These are phyloP conservation scores for Linnemannia hyalina DNA, from an alignment of 192 early-diverging fungal genomes.

Conservation along the genomic window DNA sequence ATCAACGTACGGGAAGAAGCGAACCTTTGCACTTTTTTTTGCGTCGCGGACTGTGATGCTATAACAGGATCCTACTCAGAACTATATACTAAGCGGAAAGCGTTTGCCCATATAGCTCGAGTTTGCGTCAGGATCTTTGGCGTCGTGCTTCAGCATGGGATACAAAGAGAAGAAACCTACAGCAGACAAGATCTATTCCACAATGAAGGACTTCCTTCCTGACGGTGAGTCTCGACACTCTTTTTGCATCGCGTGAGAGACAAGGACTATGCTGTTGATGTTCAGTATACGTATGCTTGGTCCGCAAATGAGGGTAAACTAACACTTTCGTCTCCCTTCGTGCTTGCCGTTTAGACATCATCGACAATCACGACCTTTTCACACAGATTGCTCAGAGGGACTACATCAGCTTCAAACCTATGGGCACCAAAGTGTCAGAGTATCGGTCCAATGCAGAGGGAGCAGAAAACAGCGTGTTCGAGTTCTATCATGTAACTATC, in stretches of 20 bases:
- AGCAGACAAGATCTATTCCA: slow-evolving; percentile 75
- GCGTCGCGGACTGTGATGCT: not conserved
- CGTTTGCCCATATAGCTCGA: slow-evolving; percentile 65
- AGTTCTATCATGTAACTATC: slow-evolving; percentile 76
- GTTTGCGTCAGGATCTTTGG: slow-evolving; percentile 85
- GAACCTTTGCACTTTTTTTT: not conserved
- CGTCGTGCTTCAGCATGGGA: slow-evolving; percentile 73
- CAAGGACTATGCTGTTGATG: no score
- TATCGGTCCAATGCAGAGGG: slow-evolving; percentile 67
- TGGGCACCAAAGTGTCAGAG: slow-evolving; percentile 82
- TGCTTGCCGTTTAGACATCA: slow-evolving; percentile 54
- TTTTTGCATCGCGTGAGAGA: not conserved
- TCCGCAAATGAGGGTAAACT: not conserved
- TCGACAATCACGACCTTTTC: slow-evolving; percentile 75
- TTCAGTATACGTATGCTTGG: not conserved
- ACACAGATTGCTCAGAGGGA: slow-evolving; percentile 70
- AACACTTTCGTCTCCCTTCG: not conserved
- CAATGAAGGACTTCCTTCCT: slow-evolving; percentile 71
- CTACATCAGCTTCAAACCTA: slow-evolving; percentile 75
- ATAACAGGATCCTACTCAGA: not conserved
- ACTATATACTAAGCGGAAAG: not conserved
- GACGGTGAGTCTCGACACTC: slow-evolving; percentile 49
- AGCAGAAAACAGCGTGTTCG: slow-evolving; percentile 60
- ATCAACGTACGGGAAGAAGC: slow-evolving; percentile 60
- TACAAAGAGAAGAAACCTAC: slow-evolving; percentile 75